Conservation (phyloP, 2,329 filamentous ascomycete species). For the Aspergillus uvarum region DNA sequence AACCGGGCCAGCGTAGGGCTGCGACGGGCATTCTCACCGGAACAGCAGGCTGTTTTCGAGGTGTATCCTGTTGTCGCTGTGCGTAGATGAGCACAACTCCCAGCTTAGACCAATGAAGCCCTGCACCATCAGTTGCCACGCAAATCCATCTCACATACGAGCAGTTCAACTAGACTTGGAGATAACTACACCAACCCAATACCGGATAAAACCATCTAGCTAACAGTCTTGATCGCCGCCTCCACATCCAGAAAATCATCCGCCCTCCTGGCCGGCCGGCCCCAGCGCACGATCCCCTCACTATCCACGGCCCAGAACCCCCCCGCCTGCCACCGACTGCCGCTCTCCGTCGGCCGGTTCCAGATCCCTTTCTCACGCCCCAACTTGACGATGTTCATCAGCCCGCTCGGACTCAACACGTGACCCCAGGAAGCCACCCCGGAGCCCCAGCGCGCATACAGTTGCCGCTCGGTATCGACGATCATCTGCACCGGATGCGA, state of each 20-base stretch:
- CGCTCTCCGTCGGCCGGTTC: slow-evolving; percentile 27
- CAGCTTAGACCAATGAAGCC: no score
- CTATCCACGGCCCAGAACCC: slow-evolving; percentile 20
- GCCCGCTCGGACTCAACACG: not conserved
- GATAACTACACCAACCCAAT: no score
- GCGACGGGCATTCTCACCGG: no score
- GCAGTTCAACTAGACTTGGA: no score
- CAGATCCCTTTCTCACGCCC: slow-evolving; percentile 17
- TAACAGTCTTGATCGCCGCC: not conserved
- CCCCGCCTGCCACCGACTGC: slow-evolving; percentile 25
- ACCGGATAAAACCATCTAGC: not conserved
- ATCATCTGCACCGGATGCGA: not conserved
- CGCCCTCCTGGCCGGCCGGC: not conserved
- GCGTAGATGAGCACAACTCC: no score
- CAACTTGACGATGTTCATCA: not conserved
- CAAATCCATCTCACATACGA: no score
- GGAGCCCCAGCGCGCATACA: slow-evolving; percentile 6
- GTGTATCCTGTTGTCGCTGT: no score
- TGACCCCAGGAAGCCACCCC: slow-evolving; percentile 2
- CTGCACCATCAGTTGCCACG: no score
- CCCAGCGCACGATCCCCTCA: slow-evolving; percentile 10
- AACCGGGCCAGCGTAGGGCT: no score
- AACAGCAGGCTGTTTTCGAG: no score
- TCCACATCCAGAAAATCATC: slow-evolving; percentile 1
- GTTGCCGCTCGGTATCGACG: slow-evolving; percentile 1